These are phyloP conservation scores for Hypoxylon sp. DNA, from an alignment of 2,329 filamentous ascomycete species.

Conservation along the genomic window DNA sequence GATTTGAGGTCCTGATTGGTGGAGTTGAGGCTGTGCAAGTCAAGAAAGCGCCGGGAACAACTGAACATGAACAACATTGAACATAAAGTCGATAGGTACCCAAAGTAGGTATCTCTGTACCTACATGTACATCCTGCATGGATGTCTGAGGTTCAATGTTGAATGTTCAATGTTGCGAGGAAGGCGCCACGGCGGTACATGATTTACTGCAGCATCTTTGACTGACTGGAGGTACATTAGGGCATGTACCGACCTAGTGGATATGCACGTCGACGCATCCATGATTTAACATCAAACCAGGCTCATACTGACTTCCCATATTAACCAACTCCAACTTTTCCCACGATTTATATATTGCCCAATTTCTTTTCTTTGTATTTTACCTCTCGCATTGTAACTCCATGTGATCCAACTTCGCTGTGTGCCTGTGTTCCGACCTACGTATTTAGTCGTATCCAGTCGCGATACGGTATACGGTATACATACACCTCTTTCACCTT, in stretches of 20 bases:
- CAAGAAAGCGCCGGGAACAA: conserved; percentile 36
- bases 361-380: conserved; percentile 17
- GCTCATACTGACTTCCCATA: conserved; percentile 20
- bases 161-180: no score
- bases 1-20: conserved; percentile 40
- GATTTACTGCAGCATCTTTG: background rate
- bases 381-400: conserved; percentile 27
- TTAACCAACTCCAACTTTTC: conserved; percentile 35
- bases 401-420: conserved; percentile 5
- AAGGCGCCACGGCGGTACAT: no score
- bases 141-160: background rate
- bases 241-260: no score
- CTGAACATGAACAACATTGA: no score
- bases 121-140: background rate
- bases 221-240: background rate
- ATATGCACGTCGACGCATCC: background rate
- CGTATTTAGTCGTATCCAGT: conserved; percentile 11
- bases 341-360: conserved; percentile 26
- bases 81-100: conserved; percentile 8
- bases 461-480: conserved; percentile 1
- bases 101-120: conserved; percentile 1
- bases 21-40: conserved; percentile 40
- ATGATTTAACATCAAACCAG: conserved; percentile 31
- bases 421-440: conserved; percentile 8
- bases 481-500: conserved; percentile 9